Base-by-base conservation (phyloP, 768 basidiomycete genomes). In the Boletus huronensis region DNA sequence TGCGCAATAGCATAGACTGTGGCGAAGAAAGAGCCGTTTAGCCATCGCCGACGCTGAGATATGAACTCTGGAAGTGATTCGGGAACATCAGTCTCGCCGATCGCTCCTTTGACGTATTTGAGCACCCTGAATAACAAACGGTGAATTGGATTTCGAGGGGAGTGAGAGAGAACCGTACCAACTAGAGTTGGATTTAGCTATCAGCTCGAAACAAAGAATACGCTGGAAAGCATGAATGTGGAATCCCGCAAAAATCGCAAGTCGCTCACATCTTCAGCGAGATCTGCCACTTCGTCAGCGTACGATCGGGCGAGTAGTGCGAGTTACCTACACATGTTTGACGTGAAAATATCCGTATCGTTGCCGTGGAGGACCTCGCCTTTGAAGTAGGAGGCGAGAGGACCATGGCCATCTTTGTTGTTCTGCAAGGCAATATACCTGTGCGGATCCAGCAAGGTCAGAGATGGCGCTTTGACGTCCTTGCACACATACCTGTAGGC, bases 301-400 rank as follows among this genome's bases (percentile, higher is more conserved):
- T 44, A 53, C 34, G 38, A 49, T 17, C 34, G 38, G n/a, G 1
- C 2, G 34, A 38, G 21, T 6, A 46, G 31, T 17, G 28, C 6
- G 42, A 51, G 2, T 28, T 3, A 77, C 85, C 50, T 72, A 90
- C 89, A 98, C 93, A 96, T 96, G 64, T 97, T 97, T 8, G 93
- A 93, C 5, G 92, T 95, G 70, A 94, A 94, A 42, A 96, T 93
- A 65, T 94, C 92, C 0, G 91, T 89, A 65, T 91, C 88, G 28
- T 84, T 81, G 10, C 90, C 91, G 60, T 88, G 85, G 25, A 92
- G 71, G 21, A 88, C 79, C 68, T 99, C 97, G 9, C 97, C 97
- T 68, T 98, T 90, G 79, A 99, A 99, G 70, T 99, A 99, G 16
- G 95, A 94, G 14, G 93, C 90, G 5, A 98, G 74, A 6, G 96